phyloP scores from a whole-genome alignment of 2,329 filamentous ascomycete genomes.

The Akanthomyces uredinophilus region DNA sequence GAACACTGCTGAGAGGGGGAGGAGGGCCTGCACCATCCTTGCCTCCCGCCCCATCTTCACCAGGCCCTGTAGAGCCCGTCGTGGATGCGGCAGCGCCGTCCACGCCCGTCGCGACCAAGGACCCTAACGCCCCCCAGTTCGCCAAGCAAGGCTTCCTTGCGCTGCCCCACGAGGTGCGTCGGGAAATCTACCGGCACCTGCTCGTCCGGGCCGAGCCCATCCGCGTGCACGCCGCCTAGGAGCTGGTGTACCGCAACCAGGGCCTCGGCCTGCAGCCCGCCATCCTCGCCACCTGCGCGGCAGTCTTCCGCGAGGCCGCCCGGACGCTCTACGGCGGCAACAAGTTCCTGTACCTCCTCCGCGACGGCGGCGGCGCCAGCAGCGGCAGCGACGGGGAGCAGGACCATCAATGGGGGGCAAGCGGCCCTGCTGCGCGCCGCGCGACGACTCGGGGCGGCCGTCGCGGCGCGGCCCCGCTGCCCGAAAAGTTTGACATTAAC shows the following conservation, averaged over 20 bases:
- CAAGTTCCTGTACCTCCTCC: conserved; percentile 41
- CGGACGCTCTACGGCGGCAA: conserved; percentile 44
- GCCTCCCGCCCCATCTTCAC: no score
- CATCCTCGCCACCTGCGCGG: conserved; percentile 34
- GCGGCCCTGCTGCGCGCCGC: neutral
- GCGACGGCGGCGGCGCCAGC: conserved; percentile 29
- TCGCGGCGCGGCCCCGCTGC: neutral
- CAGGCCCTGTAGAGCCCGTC: no score
- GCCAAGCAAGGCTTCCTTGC: conserved; percentile 4
- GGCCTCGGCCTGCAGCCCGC: conserved; percentile 27
- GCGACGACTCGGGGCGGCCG: neutral
- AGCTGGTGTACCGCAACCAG: conserved; percentile 24
- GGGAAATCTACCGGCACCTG: conserved; percentile 27
- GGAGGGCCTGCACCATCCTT: no score
- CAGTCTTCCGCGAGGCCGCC: conserved; percentile 33
- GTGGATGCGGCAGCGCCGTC: no score
- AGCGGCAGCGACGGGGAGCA: conserved; percentile 18
- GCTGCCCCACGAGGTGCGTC: conserved; percentile 27
- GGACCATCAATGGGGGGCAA: neutral
- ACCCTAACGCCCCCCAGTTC: neutral
- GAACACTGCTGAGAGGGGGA: no score
- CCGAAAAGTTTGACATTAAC: conserved; percentile 24
- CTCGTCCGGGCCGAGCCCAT: conserved; percentile 29
- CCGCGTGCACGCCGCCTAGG: conserved; percentile 31
- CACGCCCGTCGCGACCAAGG: no score